Percentiles rank a stretch among this genome's conserved stretches.
phyloP scores from a whole-genome alignment of 2,329 filamentous ascomycete genomes.

The Elsinoe perseae region DNA sequence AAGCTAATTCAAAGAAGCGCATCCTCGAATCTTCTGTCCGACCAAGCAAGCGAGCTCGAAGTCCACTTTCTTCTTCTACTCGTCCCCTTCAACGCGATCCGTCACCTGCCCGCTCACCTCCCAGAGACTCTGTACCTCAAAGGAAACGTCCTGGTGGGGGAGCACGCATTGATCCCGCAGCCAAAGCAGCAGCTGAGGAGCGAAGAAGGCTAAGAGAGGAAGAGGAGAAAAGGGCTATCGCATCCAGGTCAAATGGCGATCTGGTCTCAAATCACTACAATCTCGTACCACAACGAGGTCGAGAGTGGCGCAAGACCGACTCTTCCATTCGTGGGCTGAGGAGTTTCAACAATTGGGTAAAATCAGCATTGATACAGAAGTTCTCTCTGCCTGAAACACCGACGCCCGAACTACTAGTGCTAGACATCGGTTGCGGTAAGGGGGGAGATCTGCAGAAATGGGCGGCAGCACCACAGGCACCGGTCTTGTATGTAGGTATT shows the following conservation, averaged over 20 bases:
- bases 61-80: conserved; percentile 17
- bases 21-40: conserved; percentile 17
- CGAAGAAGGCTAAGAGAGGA: conserved; percentile 35
- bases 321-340: conserved; percentile 91
- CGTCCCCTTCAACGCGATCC: conserved; percentile 19
- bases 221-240: conserved; percentile 46
- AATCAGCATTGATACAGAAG: conserved; percentile 94
- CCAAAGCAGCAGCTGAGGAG: conserved; percentile 60
- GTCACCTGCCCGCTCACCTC: conserved; percentile 30
- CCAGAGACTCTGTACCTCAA: conserved; percentile 14
- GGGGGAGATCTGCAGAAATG: conserved; percentile 93
- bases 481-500: conserved; percentile 88
- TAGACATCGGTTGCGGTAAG: conserved; percentile 95
- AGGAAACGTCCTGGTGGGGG: conserved; percentile 32
- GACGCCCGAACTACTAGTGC: conserved; percentile 61
- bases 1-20: conserved; percentile 16
- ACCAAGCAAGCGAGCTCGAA: conserved; percentile 17
- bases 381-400: conserved; percentile 54
- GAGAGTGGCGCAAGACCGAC: conserved; percentile 90
- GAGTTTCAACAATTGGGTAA: conserved; percentile 98
- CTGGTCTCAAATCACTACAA: conserved; percentile 94
- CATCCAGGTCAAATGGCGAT: conserved; percentile 55
- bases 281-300: conserved; percentile 81
- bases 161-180: conserved; percentile 56
- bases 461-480: conserved; percentile 83